phyloP scores from a whole-genome alignment of 176 grass and related monocot genomes.

The Hyparrhenia diplandra region DNA sequence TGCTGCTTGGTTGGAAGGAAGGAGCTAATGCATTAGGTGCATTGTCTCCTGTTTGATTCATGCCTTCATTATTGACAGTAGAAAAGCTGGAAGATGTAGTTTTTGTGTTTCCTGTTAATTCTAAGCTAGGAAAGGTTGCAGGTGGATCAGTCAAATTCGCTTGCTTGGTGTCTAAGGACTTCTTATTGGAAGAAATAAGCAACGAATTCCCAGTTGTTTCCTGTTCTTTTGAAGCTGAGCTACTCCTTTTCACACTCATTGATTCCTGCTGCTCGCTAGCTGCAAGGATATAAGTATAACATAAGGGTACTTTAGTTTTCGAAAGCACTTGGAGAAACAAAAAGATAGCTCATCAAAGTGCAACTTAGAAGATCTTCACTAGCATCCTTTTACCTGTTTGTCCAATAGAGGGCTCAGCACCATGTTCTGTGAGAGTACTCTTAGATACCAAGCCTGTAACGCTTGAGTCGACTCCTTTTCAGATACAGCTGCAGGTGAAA shows the following conservation, averaged over 20 bases:
- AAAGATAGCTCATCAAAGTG: background rate
- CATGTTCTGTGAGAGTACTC: constrained; percentile 27
- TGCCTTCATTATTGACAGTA: constrained; percentile 30
- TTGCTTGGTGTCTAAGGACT: constrained; percentile 15
- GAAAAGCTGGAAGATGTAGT: constrained; percentile 40
- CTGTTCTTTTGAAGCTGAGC: constrained; percentile 17
- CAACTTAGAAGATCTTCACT: background rate
- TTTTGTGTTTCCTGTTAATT: constrained; percentile 31
- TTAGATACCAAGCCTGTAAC: constrained; percentile 26
- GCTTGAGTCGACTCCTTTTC: constrained; percentile 27
- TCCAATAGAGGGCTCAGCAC: constrained; percentile 21
- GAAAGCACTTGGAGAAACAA: background rate
- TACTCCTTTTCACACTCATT: constrained; percentile 13
- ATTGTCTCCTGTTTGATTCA: constrained; percentile 39
- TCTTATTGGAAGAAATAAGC: constrained; percentile 26
- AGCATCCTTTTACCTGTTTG: constrained; percentile 40
- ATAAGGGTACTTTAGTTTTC: constrained; percentile 12
- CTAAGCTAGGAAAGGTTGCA: constrained; percentile 15
- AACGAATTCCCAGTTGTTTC: constrained; percentile 13
- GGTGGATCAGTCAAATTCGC: constrained; percentile 13
- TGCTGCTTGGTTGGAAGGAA: constrained; percentile 38
- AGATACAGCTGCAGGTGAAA: constrained; percentile 38
- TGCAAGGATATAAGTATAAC: constrained; percentile 22
- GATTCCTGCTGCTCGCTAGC: constrained; percentile 27
- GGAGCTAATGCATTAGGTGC: constrained; percentile 34